Evolutionary conservation across 176 grass and related monocot species (phyloP).

Genomic region (Puccinellia tenuiflora): DNA sequence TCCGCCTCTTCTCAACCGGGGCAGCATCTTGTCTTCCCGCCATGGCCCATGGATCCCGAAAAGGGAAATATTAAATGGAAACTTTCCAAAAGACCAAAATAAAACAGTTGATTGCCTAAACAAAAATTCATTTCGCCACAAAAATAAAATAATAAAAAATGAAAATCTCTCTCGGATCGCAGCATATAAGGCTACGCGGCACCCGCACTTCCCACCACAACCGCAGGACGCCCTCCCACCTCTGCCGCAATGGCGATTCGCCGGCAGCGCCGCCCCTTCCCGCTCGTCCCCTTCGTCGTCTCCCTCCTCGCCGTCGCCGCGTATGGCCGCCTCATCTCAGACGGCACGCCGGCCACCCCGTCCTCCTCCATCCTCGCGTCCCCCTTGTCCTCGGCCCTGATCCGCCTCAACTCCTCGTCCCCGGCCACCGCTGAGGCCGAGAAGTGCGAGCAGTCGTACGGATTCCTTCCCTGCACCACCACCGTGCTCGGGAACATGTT

Average conservation of each 20-base stretch:
- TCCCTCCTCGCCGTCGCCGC: slow-evolving; percentile 40
- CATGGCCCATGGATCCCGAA: background rate
- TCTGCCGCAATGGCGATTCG: slow-evolving; percentile 39
- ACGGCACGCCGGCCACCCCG: background rate
- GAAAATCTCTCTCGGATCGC: background rate
- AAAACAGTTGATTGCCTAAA: too few species aligned
- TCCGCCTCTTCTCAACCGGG: background rate
- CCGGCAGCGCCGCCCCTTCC: slow-evolving; percentile 30
- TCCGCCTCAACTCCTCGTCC: slow-evolving; percentile 34
- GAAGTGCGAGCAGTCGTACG: slow-evolving; percentile 85
- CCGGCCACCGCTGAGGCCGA: slow-evolving; percentile 1
- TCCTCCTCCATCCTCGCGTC: background rate
- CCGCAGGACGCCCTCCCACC: background rate
- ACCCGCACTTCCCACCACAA: background rate
- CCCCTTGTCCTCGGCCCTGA: background rate
- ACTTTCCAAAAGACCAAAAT: background rate
- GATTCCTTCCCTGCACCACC: slow-evolving; percentile 86
- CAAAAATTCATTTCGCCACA: too few species aligned
- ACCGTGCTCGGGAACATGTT: slow-evolving; percentile 83
- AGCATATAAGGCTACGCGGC: slow-evolving; percentile 36
- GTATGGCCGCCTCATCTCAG: slow-evolving; percentile 60
- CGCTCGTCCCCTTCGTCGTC: slow-evolving; percentile 39
- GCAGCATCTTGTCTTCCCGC: background rate
- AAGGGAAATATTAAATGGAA: background rate
- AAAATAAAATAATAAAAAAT: background rate